Base-by-base conservation (phyloP, 2,329 filamentous ascomycete genomes). In the Colletotrichum simmondsii region DNA sequence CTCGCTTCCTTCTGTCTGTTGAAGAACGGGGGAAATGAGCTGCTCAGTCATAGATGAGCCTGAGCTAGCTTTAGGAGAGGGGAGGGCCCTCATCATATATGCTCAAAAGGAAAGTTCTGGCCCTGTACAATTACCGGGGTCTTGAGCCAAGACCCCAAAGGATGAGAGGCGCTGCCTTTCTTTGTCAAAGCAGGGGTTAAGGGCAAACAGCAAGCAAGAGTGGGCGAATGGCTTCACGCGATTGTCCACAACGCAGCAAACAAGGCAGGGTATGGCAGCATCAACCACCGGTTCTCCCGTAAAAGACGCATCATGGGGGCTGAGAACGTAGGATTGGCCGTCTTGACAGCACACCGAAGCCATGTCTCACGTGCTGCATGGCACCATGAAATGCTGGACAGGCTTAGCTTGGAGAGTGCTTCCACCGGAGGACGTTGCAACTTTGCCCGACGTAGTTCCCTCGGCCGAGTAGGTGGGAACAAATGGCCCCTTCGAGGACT, bases 391-490 rank as follows among this genome's bases (percentile, higher is more conserved):
- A 64, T 42, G 58, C 54, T 11, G 53, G 70, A 61, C 65, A 37
- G 54, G 58, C 70, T 69, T 53, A n/a, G 24, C 58, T 62, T 57
- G 37, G 46, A 46, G n/a, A 26, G 28, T n/a, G 16, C 32, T 58
- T 57, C 24, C 35, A 37, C 58, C 37, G 56, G n/a, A 56, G 46
- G 59, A 64, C 58, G 42, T n/a, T 42, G 24, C 37, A 42, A 42
- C 37, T 42, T 42, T 19, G 16, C 37, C 42, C 65, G 28, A 64
- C 30, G 54, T 30, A 19, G 37, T 53, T 14, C n/a, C 46, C 12
- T 70, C 66, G 66, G 70, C 66, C 60, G 66, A 65, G 35, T 70
- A 56, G 46, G 70, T 65, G 60, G 46, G 49, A 60, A 72, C 59
- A 24, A 4, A 49, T 49, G 19, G 30, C 28, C 37, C 32, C 6